These are phyloP conservation scores for Colletotrichum sp. DNA, from an alignment of 2,329 filamentous ascomycete genomes.

Conservation along the genomic window DNA sequence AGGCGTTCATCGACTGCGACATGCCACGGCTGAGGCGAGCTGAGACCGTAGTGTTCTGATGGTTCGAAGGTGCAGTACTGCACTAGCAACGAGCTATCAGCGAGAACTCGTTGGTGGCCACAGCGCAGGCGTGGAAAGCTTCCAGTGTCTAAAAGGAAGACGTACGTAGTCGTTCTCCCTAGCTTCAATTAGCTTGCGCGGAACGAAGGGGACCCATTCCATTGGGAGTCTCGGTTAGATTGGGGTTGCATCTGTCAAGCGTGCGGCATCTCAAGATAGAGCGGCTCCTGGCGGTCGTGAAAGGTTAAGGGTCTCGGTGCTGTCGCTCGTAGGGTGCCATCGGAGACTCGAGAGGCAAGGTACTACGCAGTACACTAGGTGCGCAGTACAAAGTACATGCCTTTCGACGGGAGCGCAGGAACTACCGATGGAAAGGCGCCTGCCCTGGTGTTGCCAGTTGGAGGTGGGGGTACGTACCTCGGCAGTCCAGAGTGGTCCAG, in stretches of 20 bases:
- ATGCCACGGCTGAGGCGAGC: background rate
- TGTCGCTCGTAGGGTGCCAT: background rate
- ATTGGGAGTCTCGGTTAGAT: conserved; percentile 17
- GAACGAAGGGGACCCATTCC: conserved; percentile 11
- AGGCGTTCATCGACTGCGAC: background rate
- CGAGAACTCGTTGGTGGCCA: background rate
- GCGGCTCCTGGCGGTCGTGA: background rate
- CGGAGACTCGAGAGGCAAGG: background rate
- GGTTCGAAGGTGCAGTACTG: background rate
- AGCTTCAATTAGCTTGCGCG: conserved; percentile 8
- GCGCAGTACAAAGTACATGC: background rate
- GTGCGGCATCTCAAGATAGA: background rate
- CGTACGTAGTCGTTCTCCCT: conserved; percentile 5
- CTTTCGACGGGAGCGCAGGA: background rate
- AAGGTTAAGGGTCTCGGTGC: background rate
- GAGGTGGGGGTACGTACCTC: background rate
- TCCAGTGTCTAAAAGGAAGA: background rate
- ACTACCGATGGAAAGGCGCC: background rate
- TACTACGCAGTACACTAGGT: background rate
- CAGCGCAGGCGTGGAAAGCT: background rate
- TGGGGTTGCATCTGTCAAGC: conserved; percentile 10
- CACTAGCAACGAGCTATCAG: background rate
- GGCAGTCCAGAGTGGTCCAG: background rate
- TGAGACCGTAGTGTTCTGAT: background rate
- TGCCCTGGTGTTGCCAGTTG: background rate